These are phyloP conservation scores for Dictyostelium firmibasis DNA, from an alignment of 78 protist species.

Conservation along the genomic window DNA sequence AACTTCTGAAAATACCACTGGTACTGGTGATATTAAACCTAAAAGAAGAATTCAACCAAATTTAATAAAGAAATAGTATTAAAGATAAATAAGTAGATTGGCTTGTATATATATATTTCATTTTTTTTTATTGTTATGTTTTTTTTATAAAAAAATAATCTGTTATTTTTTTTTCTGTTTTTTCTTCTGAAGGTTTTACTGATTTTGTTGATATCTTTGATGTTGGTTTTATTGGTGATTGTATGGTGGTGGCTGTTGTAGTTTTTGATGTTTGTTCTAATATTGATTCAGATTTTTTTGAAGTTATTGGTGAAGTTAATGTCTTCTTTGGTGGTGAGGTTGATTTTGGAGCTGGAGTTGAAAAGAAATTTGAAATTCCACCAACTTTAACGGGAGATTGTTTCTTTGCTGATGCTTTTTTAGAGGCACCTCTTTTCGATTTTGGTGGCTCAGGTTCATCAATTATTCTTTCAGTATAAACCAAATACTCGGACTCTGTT, in stretches of 20 bases:
- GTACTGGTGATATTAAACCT: constrained; percentile 31
- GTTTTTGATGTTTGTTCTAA: no score
- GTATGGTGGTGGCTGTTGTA: neutral
- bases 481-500: neutral
- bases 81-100: neutral
- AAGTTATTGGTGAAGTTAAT: neutral
- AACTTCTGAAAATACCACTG: neutral
- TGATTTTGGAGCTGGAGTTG: neutral
- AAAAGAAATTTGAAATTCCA: neutral
- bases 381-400: neutral
- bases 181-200: neutral
- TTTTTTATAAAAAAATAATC: neutral
- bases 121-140: neutral
- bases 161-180: neutral
- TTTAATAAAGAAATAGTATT: neutral
- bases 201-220: neutral
- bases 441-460: neutral
- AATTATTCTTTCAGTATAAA: neutral
- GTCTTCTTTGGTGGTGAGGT: neutral
- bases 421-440: neutral
- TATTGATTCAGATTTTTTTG: neutral
- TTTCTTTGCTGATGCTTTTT: neutral
- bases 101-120: neutral
- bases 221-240: neutral
- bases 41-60: constrained; percentile 74